These are phyloP conservation scores for Violaceomyces palustris DNA, from an alignment of 1,284 basidiomycete genomes.

Conservation along the genomic window DNA sequence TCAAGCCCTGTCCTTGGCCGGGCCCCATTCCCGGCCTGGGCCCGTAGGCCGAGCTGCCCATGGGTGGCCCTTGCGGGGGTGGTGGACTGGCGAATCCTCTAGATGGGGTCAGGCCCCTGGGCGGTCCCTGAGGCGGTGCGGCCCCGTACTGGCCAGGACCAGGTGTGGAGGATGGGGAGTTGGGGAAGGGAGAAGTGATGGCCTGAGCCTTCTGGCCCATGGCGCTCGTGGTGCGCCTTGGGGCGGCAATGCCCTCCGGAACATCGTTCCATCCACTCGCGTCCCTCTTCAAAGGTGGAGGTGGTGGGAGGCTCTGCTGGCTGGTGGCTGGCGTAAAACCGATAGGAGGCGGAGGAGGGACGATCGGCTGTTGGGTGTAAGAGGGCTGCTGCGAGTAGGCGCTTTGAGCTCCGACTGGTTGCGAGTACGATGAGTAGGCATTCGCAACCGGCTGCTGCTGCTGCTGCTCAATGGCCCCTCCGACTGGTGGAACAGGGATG, in stretches of 20 bases:
- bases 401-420: too few species aligned
- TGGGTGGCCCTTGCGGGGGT: constrained; percentile 5
- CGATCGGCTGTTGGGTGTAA: constrained; percentile 36
- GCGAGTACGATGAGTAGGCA: constrained; percentile 11
- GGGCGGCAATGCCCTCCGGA: constrained; percentile 55
- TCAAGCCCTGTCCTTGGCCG: constrained; percentile 1
- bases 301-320: constrained; percentile 48
- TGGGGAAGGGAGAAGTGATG: constrained; percentile 86
- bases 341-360: constrained; percentile 54
- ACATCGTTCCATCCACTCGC: constrained; percentile 91
- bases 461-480: constrained; percentile 5
- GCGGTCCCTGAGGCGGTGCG: constrained; percentile 40
- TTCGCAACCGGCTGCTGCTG: constrained; percentile 16
- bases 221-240: constrained; percentile 49
- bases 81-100: constrained; percentile 53
- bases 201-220: constrained; percentile 34
- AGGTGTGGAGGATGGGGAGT: constrained; percentile 53
- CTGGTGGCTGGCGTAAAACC: constrained; percentile 30
- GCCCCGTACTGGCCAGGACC: constrained; percentile 15
- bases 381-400: constrained; percentile 35
- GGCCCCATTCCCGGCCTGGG: constrained; percentile 13
- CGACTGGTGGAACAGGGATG: constrained; percentile 30
- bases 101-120: constrained; percentile 38
- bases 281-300: constrained; percentile 58
- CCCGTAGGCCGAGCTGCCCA: constrained; percentile 6